Percentiles rank a stretch among this genome's conserved stretches.
Evolutionary conservation across 116 monocot species (phyloP).

Genomic region (Dioscorea cayenensis): DNA sequence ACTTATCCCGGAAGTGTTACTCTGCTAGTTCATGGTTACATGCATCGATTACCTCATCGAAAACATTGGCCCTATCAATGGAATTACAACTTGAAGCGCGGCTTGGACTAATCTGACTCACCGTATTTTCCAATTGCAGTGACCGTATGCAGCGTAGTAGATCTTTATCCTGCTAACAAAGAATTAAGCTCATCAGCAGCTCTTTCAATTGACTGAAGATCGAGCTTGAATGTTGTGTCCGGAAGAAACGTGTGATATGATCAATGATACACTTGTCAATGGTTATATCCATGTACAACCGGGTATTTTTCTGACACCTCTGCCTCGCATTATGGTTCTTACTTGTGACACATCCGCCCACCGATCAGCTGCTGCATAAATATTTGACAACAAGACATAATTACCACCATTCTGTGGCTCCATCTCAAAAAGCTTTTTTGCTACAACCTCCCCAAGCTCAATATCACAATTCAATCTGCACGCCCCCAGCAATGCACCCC

Average conservation of each 20-base stretch:
- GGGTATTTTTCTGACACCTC: slow-evolving; percentile 46
- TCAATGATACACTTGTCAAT: not conserved
- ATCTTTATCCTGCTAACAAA: no score
- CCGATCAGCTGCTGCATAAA: slow-evolving; percentile 46
- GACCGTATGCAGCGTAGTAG: not conserved
- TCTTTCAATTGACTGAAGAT: not conserved
- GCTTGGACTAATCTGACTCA: no score
- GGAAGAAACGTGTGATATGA: not conserved
- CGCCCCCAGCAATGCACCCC: slow-evolving; percentile 55
- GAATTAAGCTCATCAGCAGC: no score
- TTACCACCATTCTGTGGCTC: slow-evolving; percentile 55
- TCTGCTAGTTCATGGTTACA: no score
- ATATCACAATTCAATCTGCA: slow-evolving; percentile 35
- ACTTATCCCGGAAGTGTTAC: no score
- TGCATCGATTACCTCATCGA: no score
- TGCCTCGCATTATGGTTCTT: slow-evolving; percentile 50
- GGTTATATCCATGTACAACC: slow-evolving; percentile 48
- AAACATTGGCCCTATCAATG: no score
- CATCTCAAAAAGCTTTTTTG: slow-evolving; percentile 46
- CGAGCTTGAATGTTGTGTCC: not conserved
- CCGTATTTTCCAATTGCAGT: no score
- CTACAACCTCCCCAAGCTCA: slow-evolving; percentile 41
- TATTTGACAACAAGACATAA: slow-evolving; percentile 62
- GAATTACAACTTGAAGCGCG: no score
- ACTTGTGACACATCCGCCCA: slow-evolving; percentile 52